Evolutionary conservation across 2,329 filamentous ascomycete species (phyloP).

Genomic region (Harringtonia aguacate): DNA sequence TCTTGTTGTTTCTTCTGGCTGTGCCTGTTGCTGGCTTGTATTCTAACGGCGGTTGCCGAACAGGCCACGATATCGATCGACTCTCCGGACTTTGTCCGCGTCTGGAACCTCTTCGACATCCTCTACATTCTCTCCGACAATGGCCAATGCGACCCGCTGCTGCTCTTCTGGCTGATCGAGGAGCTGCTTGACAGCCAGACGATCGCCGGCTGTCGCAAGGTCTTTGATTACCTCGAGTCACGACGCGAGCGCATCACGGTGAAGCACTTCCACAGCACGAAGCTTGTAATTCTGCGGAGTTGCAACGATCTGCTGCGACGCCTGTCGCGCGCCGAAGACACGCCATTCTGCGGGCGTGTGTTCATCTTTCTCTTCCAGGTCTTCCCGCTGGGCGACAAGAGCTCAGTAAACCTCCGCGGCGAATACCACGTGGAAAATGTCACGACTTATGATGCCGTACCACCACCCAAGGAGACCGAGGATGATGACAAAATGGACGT

Average conservation of each 20-base stretch:
- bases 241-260: conserved; percentile 79
- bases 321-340: conserved; percentile 91
- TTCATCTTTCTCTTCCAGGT: conserved; percentile 99
- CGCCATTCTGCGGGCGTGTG: conserved; percentile 91
- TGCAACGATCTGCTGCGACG: conserved; percentile 93
- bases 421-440: conserved; percentile 95
- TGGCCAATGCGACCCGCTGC: conserved; percentile 63
- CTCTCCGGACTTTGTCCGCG: conserved; percentile 63
- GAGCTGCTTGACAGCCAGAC: conserved; percentile 94
- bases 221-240: conserved; percentile 94
- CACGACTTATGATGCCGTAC: conserved; percentile 64
- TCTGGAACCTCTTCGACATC: conserved; percentile 93
- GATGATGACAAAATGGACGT: conserved; percentile 12
- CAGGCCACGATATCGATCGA: conserved; percentile 68
- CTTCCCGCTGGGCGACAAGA: conserved; percentile 92
- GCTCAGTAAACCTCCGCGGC: conserved; percentile 89
- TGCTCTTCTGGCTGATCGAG: conserved; percentile 86
- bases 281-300: conserved; percentile 78
- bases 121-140: conserved; percentile 80
- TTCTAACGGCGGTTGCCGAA: conserved; percentile 1
- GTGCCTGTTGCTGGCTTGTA: background rate
- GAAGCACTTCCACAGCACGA: conserved; percentile 70
- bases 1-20: background rate
- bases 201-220: conserved; percentile 77
- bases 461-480: conserved; percentile 18